These are phyloP conservation scores for Sporothrix pseudoabietina DNA, from an alignment of 2,329 filamentous ascomycete genomes.

Conservation along the genomic window DNA sequence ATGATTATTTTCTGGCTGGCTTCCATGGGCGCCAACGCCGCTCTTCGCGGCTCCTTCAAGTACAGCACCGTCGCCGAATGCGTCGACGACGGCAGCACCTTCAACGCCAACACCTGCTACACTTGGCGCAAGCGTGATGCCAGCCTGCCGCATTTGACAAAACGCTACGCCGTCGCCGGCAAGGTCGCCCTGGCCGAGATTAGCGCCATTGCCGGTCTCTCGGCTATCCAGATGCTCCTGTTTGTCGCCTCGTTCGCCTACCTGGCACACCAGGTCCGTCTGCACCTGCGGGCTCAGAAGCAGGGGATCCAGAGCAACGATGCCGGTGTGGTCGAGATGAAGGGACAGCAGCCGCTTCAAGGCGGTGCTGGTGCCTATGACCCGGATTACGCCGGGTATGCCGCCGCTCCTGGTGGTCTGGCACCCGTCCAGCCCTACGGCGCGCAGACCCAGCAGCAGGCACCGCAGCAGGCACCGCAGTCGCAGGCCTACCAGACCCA, in stretches of 20 bases:
- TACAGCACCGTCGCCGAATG: conserved; percentile 35
- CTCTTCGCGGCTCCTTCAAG: conserved; percentile 38
- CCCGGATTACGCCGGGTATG: not conserved
- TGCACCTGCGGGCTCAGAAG: conserved; percentile 37
- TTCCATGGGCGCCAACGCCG: conserved; percentile 41
- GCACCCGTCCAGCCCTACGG: conserved; percentile 3
- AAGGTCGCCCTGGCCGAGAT: conserved; percentile 37
- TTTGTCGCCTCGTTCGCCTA: conserved; percentile 51
- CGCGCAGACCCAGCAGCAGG: not conserved
- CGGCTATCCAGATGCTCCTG: conserved; percentile 38
- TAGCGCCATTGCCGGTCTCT: conserved; percentile 40
- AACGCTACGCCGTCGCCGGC: conserved; percentile 36
- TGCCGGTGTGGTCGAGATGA: conserved; percentile 39
- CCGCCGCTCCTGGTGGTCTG: not conserved
- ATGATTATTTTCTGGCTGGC: conserved; percentile 43
- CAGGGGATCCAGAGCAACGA: conserved; percentile 32
- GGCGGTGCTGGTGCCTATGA: not conserved
- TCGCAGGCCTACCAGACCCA: conserved; percentile 11
- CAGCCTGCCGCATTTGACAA: conserved; percentile 20
- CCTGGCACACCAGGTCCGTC: conserved; percentile 41
- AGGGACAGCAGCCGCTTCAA: conserved; percentile 33
- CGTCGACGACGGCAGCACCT: conserved; percentile 38
- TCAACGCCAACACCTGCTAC: conserved; percentile 38
- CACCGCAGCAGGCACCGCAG: too few relatives aligned
- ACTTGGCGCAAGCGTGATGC: conserved; percentile 32